A percentile compares a stretch with the other conserved stretches of the same genome.
Conservation (phyloP, 345 rosid species). For the Corchorus capsularis region DNA sequence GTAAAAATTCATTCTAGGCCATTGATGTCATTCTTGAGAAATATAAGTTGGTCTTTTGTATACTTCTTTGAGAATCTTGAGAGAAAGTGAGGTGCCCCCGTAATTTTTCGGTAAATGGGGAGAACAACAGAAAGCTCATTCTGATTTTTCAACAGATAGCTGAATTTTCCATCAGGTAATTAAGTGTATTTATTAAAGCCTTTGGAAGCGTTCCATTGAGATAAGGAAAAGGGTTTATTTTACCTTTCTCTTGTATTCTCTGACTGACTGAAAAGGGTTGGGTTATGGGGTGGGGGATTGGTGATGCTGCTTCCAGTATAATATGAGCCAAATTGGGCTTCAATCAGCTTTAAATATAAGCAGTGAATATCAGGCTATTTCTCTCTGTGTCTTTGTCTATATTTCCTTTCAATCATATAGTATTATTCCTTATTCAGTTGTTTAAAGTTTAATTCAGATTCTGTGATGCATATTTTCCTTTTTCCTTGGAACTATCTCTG, state of each 20-base stretch:
- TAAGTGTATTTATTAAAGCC: constrained; percentile 17
- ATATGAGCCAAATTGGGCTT: constrained; percentile 5
- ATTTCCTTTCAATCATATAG: too few relatives aligned
- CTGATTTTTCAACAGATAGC: constrained; percentile 27
- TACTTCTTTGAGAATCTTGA: constrained; percentile 34
- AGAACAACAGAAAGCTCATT: constrained; percentile 22
- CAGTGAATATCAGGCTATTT: background rate
- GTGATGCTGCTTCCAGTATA: background rate
- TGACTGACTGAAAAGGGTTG: background rate
- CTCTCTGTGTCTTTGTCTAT: background rate
- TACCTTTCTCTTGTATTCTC: constrained; percentile 2
- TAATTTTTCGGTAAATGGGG: constrained; percentile 33
- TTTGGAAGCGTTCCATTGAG: constrained; percentile 16
- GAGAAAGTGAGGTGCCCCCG: constrained; percentile 40
- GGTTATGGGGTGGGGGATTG: background rate
- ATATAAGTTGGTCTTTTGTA: constrained; percentile 33
- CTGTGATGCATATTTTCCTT: too few relatives aligned
- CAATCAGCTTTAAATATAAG: background rate
- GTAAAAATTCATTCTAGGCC: constrained; percentile 41
- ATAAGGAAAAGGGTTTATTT: background rate
- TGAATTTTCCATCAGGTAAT: constrained; percentile 27
- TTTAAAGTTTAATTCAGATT: too few relatives aligned
- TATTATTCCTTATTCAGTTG: too few relatives aligned
- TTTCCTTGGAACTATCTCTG: too few relatives aligned
- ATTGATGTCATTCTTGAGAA: constrained; percentile 43